Conservation (phyloP, 106 monocot species). For the Xerophyta viscosa region DNA sequence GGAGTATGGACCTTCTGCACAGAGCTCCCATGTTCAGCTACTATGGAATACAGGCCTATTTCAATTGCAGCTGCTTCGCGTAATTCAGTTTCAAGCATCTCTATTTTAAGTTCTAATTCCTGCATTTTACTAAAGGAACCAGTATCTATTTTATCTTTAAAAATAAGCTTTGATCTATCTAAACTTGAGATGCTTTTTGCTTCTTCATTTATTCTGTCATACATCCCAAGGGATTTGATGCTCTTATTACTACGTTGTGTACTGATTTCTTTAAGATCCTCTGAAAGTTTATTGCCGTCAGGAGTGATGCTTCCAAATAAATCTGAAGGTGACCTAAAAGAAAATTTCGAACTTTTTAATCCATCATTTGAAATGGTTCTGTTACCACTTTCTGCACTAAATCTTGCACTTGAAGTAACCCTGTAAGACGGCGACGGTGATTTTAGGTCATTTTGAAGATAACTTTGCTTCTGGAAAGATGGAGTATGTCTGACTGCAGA, state of each 20-base stretch:
- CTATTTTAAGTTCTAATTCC: conserved; percentile 57
- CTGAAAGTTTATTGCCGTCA: conserved; percentile 10
- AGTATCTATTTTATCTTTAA: conserved; percentile 18
- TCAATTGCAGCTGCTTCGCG: conserved; percentile 81
- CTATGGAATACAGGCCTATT: conserved; percentile 57
- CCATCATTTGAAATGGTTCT: conserved; percentile 20
- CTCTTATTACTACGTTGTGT: conserved; percentile 13
- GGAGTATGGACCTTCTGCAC: conserved; percentile 82
- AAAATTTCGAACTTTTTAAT: conserved; percentile 25
- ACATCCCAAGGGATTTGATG: conserved; percentile 2
- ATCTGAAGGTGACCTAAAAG: conserved; percentile 26
- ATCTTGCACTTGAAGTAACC: conserved; percentile 7
- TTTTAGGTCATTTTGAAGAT: conserved; percentile 18
- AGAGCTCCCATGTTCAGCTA: conserved; percentile 87
- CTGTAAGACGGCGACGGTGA: conserved; percentile 22
- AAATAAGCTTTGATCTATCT: conserved; percentile 13
- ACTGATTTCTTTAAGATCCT: conserved; percentile 69
- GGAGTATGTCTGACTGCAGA: conserved; percentile 5
- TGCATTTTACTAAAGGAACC: conserved; percentile 26
- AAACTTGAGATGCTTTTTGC: conserved; percentile 5
- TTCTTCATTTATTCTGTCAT: conserved; percentile 7
- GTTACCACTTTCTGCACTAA: conserved; percentile 20
- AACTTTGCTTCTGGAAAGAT: conserved; percentile 8
- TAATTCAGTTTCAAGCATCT: conserved; percentile 66
- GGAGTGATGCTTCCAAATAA: conserved; percentile 2